phyloP scores from a whole-genome alignment of 73 alveolate genomes.

The Tetrahymena borealis region DNA sequence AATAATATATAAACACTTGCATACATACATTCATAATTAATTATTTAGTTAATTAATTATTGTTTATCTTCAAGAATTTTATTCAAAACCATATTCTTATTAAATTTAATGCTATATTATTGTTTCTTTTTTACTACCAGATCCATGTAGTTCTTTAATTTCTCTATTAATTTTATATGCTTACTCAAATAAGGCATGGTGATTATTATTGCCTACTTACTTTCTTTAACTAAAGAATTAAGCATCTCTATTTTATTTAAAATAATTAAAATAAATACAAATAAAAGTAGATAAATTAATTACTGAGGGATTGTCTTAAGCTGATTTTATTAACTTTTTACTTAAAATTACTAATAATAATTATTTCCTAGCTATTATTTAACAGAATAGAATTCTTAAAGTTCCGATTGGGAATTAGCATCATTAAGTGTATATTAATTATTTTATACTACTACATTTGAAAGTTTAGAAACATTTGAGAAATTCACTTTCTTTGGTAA shows the following conservation, averaged over 20 bases:
- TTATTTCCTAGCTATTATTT: background rate
- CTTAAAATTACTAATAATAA: background rate
- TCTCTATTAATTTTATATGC: background rate
- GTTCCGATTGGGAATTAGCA: background rate
- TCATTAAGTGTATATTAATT: background rate
- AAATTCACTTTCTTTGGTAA: background rate
- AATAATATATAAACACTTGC: too few relatives aligned
- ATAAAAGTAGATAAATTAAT: background rate
- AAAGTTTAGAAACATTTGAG: background rate
- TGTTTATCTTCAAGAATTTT: too few relatives aligned
- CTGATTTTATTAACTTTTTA: background rate
- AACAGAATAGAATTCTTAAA: background rate
- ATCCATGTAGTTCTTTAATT: background rate
- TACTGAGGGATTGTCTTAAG: background rate
- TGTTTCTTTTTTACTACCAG: background rate
- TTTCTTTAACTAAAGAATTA: background rate
- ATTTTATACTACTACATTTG: background rate
- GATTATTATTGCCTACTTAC: background rate
- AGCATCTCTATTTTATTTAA: background rate
- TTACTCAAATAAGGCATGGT: background rate
- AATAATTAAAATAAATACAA: background rate
- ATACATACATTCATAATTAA: too few relatives aligned
- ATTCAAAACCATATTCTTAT: background rate
- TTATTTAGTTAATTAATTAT: too few relatives aligned
- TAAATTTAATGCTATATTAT: background rate